These are phyloP conservation scores for Barbarea vulgaris DNA, from an alignment of 345 rosid genomes.

Conservation along the genomic window DNA sequence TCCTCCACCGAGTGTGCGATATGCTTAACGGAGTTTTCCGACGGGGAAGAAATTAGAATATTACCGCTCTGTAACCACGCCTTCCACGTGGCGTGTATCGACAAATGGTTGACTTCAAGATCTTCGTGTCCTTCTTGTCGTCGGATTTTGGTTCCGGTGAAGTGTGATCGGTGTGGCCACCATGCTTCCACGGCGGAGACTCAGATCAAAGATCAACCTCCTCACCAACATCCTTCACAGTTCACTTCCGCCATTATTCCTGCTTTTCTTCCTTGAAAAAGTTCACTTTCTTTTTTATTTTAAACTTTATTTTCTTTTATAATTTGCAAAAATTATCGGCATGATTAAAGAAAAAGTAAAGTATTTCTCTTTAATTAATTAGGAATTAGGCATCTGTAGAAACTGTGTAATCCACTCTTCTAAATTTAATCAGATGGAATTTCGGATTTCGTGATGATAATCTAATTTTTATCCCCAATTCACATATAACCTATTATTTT, in stretches of 20 bases:
- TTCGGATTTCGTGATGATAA: neutral
- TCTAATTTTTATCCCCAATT: neutral
- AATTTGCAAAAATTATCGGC: slow-evolving; percentile 5
- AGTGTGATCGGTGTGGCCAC: slow-evolving; percentile 42
- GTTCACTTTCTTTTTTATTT: neutral
- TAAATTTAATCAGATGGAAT: slow-evolving; percentile 17
- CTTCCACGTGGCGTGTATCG: slow-evolving; percentile 66
- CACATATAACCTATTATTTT: neutral
- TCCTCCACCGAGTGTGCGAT: slow-evolving; percentile 57
- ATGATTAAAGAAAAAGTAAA: slow-evolving; percentile 22
- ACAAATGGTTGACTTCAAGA: slow-evolving; percentile 63
- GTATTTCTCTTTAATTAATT: slow-evolving; percentile 20
- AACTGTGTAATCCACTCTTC: slow-evolving; percentile 14
- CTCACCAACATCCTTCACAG: slow-evolving; percentile 33
- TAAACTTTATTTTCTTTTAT: neutral
- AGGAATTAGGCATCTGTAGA: slow-evolving; percentile 27
- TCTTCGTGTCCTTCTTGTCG: slow-evolving; percentile 79
- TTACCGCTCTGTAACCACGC: slow-evolving; percentile 62
- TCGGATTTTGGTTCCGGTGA: slow-evolving; percentile 45
- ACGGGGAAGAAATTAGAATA: slow-evolving; percentile 62
- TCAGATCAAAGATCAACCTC: slow-evolving; percentile 30
- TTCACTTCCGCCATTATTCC: slow-evolving; percentile 36
- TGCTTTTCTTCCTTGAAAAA: slow-evolving; percentile 40
- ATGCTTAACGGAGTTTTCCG: slow-evolving; percentile 53
- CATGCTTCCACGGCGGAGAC: slow-evolving; percentile 33